phyloP scores from a whole-genome alignment of 2,329 filamentous ascomycete species.

The Sclerotiophoma versabilis region DNA sequence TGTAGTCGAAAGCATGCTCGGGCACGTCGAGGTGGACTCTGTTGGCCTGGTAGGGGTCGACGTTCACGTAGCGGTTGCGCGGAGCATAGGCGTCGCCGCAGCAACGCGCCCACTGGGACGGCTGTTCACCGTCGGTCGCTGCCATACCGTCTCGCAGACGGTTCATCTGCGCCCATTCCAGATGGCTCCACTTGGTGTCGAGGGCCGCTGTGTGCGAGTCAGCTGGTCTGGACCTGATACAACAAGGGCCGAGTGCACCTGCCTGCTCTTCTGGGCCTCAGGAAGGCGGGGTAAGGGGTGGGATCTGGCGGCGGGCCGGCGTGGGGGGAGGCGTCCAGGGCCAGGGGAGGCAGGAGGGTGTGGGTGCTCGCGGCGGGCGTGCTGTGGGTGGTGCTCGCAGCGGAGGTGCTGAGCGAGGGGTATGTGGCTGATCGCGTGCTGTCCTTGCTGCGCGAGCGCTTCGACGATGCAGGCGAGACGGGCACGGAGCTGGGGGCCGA shows the following conservation, averaged over 20 bases:
- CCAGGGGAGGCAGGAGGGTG: conserved; percentile 39
- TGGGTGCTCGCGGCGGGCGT: conserved; percentile 42
- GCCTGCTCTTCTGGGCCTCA: conserved; percentile 59
- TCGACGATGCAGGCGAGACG: conserved; percentile 47
- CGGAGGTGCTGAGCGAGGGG: conserved; percentile 35
- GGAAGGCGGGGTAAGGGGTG: conserved; percentile 55
- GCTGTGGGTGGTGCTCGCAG: conserved; percentile 34
- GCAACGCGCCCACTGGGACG: conserved; percentile 65
- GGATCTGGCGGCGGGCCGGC: conserved; percentile 8
- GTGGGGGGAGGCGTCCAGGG: conserved; percentile 22
- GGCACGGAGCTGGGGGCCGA: conserved; percentile 40
- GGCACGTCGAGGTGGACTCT: conserved; percentile 82
- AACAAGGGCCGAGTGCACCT: conserved; percentile 47
- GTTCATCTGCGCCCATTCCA: conserved; percentile 66
- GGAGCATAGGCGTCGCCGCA: conserved; percentile 62
- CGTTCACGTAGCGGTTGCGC: conserved; percentile 87
- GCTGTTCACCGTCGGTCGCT: conserved; percentile 51
- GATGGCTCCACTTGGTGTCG: conserved; percentile 65
- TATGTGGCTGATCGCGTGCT: conserved; percentile 42
- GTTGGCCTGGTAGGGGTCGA: conserved; percentile 88
- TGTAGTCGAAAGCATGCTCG: conserved; percentile 64
- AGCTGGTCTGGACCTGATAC: conserved; percentile 15
- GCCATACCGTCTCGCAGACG: conserved; percentile 58
- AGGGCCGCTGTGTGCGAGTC: conserved; percentile 50
- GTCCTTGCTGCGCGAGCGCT: conserved; percentile 50